Conservation (phyloP, 1,139 yeast species). For the Kodamaea ohmeri region DNA sequence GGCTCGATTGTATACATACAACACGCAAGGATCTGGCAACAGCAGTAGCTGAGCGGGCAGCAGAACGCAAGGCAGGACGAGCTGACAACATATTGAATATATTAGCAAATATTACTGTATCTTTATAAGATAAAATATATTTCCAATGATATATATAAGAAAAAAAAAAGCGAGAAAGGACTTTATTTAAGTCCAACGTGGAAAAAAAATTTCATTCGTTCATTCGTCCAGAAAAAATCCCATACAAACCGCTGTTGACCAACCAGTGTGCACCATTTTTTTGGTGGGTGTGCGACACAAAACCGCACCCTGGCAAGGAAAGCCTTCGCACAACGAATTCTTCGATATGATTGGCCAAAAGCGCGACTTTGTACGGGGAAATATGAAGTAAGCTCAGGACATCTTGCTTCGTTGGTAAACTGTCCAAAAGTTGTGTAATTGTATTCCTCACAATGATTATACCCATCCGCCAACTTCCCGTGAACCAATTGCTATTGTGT, state of each 20-base stretch:
- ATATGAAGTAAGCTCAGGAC: not conserved
- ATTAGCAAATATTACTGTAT: constrained; percentile 11
- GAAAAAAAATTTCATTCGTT: constrained; percentile 11
- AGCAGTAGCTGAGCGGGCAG: constrained; percentile 73
- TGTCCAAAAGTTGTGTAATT: too few relatives aligned
- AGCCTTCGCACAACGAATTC: constrained; percentile 5
- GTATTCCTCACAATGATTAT: too few relatives aligned
- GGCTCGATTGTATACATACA: constrained; percentile 46
- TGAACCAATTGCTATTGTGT: constrained; percentile 1
- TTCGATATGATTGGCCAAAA: constrained; percentile 11
- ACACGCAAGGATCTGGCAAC: constrained; percentile 62
- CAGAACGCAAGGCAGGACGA: constrained; percentile 80
- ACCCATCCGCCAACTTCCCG: not conserved
- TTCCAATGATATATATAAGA: constrained; percentile 11
- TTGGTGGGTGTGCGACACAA: not conserved
- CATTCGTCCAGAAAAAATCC: constrained; percentile 9
- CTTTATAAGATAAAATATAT: constrained; percentile 12
- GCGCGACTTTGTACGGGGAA: not conserved
- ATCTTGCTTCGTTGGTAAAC: not conserved
- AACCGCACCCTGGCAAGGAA: not conserved
- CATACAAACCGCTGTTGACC: constrained; percentile 7
- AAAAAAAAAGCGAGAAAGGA: constrained; percentile 9
- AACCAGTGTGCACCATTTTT: constrained; percentile 11
- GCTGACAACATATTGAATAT: constrained; percentile 60
- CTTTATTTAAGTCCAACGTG: constrained; percentile 11